Percentiles rank a stretch among this genome's conserved stretches.
These are phyloP conservation scores for Pythium pyrilobum DNA, from an alignment of 352 stramenopile species.

Conservation along the genomic window DNA sequence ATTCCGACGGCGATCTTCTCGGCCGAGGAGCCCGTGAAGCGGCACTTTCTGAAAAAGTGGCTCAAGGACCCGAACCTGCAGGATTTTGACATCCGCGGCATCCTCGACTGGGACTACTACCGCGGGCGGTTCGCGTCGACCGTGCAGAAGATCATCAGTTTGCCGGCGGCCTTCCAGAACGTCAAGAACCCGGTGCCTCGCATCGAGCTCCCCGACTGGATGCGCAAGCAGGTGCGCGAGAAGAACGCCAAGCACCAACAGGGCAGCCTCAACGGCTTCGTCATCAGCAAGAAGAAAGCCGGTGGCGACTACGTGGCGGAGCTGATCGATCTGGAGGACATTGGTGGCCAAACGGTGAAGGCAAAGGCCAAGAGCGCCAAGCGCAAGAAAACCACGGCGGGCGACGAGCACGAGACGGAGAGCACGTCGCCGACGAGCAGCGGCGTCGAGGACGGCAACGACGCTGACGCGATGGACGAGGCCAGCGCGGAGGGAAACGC, in stretches of 20 bases:
- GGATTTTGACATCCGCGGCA: slow-evolving; percentile 90
- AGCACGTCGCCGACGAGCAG: slow-evolving; percentile 11
- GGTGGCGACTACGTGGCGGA: slow-evolving; percentile 37
- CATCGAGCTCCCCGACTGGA: slow-evolving; percentile 96
- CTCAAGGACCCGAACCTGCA: slow-evolving; percentile 90
- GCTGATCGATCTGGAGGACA: slow-evolving; percentile 71
- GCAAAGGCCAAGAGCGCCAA: slow-evolving; percentile 8
- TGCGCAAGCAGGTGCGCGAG: slow-evolving; percentile 90
- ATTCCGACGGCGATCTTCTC: slow-evolving; percentile 99
- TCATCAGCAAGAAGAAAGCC: slow-evolving; percentile 39
- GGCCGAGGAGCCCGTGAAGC: slow-evolving; percentile 91
- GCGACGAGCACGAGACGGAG: slow-evolving; percentile 1
- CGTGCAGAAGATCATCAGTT: slow-evolving; percentile 99
- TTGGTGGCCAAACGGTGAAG: slow-evolving; percentile 17
- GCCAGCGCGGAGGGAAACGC: neutral
- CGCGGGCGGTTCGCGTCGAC: slow-evolving; percentile 74
- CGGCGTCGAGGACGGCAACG: slow-evolving; percentile 17
- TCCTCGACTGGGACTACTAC: slow-evolving; percentile 99
- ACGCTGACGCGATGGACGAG: slow-evolving; percentile 15
- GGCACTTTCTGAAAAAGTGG: slow-evolving; percentile 98
- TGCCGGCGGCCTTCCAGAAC: slow-evolving; percentile 97
- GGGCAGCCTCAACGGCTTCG: slow-evolving; percentile 89
- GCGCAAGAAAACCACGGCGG: neutral
- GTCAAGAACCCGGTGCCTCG: slow-evolving; percentile 95
- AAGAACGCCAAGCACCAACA: slow-evolving; percentile 79